These are phyloP conservation scores for Acephala macrosclerotiorum DNA, from an alignment of 2,329 filamentous ascomycete genomes.

Conservation along the genomic window DNA sequence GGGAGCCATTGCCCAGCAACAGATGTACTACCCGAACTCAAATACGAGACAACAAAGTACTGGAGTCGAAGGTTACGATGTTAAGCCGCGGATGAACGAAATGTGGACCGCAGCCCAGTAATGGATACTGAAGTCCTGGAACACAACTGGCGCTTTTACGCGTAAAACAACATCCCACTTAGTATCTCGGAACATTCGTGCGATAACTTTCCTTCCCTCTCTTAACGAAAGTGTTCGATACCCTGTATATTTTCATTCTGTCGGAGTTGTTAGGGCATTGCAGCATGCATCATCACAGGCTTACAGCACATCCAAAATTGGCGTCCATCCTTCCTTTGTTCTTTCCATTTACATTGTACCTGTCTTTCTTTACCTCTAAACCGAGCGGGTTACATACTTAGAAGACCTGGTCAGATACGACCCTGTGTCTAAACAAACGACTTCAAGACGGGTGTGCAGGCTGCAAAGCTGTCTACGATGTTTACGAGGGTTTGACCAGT, in stretches of 20 bases:
- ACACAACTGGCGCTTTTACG: not conserved
- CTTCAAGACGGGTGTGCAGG: slow-evolving; percentile 17
- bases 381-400: slow-evolving; percentile 21
- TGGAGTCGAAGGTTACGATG: slow-evolving; percentile 72
- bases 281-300: slow-evolving; percentile 27
- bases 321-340: slow-evolving; percentile 23
- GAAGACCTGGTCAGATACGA: slow-evolving; percentile 23
- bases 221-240: slow-evolving; percentile 38
- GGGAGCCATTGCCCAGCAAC: slow-evolving; percentile 56
- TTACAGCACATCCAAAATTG: slow-evolving; percentile 29
- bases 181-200: slow-evolving; percentile 3
- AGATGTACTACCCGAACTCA: slow-evolving; percentile 77
- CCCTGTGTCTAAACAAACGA: slow-evolving; percentile 8
- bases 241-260: slow-evolving; percentile 39
- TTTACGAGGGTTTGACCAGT: slow-evolving; percentile 18
- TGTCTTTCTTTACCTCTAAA: slow-evolving; percentile 17
- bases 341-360: slow-evolving; percentile 15
- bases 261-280: slow-evolving; percentile 30
- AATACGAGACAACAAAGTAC: slow-evolving; percentile 78
- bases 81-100: slow-evolving; percentile 63
- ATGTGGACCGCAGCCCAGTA: slow-evolving; percentile 60
- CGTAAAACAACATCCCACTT: not conserved
- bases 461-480: slow-evolving; percentile 24
- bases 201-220: slow-evolving; percentile 15
- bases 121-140: slow-evolving; percentile 12